Evolutionary conservation across 495 filamentous ascomycete genomes (phyloP), one percentile per base, ranked within the genome.

Genomic region (Hypomontagnella monticulosa): DNA sequence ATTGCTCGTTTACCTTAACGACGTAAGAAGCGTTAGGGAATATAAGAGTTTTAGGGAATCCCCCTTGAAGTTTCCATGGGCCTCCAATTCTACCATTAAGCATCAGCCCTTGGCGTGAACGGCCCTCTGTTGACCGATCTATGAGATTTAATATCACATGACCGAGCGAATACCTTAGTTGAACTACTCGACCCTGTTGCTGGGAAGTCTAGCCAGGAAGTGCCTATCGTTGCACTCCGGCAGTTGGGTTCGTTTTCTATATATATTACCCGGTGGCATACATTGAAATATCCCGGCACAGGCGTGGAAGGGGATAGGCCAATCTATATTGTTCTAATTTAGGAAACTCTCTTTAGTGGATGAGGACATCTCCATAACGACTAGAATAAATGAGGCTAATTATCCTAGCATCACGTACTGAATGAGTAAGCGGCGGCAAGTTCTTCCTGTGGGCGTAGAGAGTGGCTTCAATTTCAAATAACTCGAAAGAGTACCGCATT

Each of bases 311-410:
- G 30, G 10, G 34, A 53, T 53, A 53, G 33, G 49, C 49, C 16
- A 20, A 30, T 53, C 4, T 12, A 40, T 40, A 53, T 38, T 30
- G 11, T 53, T 53, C 6, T 15, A 53, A 53, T 53, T 40, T 53
- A 3, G 14, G 1, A 23, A 15, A 1, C 9, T 27, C 1, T 12
- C 19, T 5, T 23, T 14, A 23, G 23, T 27, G 34, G 18, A n/a
- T 14, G 33, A 53, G 15, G 38, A 23, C 18, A 23, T 10, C 12
- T 15, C 4, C 49, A 40, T 30, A 18, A 40, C 5, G 3, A 23
- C 34, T 36, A 1, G 10, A 23, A 15, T 2, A 53, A 8, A 40
- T 53, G 18, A 53, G 49, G 34, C 49, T 53, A 53, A 53, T 53
- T 53, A 53, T 40, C 49, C 49, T 53, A 19, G 49, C 34, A 15